These are phyloP conservation scores for Byssochlamys sp. DNA, from an alignment of 2,329 filamentous ascomycete genomes.

Conservation along the genomic window DNA sequence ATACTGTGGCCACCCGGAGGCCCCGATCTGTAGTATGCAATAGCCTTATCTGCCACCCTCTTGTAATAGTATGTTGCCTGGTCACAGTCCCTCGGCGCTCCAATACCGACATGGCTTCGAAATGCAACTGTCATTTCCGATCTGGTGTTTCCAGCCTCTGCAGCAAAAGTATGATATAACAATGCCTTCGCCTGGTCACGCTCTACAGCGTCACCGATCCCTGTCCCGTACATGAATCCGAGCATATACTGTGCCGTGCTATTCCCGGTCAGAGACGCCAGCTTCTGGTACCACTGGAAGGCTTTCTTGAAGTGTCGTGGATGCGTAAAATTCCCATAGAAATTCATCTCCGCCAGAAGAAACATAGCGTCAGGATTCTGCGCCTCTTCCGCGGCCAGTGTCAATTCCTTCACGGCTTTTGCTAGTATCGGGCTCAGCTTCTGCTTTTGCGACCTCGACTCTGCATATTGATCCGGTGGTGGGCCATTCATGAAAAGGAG, in stretches of 20 bases:
- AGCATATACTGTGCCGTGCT: conserved; percentile 91
- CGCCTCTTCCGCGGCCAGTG: conserved; percentile 47
- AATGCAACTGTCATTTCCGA: conserved; percentile 92
- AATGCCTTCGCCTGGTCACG: conserved; percentile 83
- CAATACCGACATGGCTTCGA: conserved; percentile 74
- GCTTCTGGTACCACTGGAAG: conserved; percentile 68
- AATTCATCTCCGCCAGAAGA: conserved; percentile 86
- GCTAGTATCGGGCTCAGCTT: conserved; percentile 37
- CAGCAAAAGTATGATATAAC: conserved; percentile 89
- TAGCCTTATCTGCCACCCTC: conserved; percentile 82
- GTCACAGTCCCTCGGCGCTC: conserved; percentile 76
- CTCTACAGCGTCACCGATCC: conserved; percentile 69
- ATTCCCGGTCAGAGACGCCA: conserved; percentile 72
- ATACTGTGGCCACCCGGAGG: conserved; percentile 78
- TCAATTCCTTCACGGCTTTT: conserved; percentile 50
- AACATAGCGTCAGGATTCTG: conserved; percentile 70
- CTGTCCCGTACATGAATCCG: conserved; percentile 89
- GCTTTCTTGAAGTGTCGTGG: conserved; percentile 71
- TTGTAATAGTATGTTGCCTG: conserved; percentile 82
- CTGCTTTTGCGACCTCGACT: conserved; percentile 26
- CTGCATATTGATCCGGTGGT: conserved; percentile 34
- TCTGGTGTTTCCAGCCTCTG: conserved; percentile 67
- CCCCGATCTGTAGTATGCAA: conserved; percentile 76
- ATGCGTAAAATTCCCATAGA: conserved; percentile 86
- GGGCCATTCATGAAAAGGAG: conserved; percentile 58